Conservation (phyloP, 768 basidiomycete species). For the Psilocybe cyanescens region DNA sequence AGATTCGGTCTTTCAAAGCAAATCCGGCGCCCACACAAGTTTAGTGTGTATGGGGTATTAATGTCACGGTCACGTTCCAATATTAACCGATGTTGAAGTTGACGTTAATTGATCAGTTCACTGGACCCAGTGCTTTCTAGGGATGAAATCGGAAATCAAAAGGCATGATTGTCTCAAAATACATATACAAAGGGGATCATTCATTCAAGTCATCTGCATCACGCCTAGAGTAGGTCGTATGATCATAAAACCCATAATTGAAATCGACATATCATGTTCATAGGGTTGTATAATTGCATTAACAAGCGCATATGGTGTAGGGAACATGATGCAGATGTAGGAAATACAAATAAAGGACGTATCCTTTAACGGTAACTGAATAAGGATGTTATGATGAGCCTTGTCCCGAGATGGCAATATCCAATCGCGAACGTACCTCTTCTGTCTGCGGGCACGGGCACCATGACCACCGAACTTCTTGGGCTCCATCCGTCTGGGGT, state of each 20-base stretch:
- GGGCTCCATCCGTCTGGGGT: constrained; percentile 97
- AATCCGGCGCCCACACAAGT: not conserved
- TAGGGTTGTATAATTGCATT: constrained; percentile 38
- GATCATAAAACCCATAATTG: not conserved
- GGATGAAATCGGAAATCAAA: not conserved
- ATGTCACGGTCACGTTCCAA: constrained; percentile 17
- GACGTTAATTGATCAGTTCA: not conserved
- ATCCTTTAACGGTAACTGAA: constrained; percentile 77
- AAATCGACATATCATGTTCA: constrained; percentile 22
- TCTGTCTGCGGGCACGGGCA: constrained; percentile 98
- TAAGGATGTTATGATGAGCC: constrained; percentile 9
- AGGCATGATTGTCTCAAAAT: not conserved
- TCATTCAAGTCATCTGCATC: not conserved
- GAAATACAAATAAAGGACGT: constrained; percentile 34
- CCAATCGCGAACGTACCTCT: constrained; percentile 62
- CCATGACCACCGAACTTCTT: constrained; percentile 99
- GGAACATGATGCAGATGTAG: constrained; percentile 45
- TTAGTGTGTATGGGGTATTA: not conserved
- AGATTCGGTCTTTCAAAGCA: not conserved
- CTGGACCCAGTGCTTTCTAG: not conserved
- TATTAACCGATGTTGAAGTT: not conserved
- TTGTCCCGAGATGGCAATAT: not conserved
- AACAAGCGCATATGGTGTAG: constrained; percentile 32
- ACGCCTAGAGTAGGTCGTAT: not conserved
- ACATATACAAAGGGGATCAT: not conserved